Evolutionary conservation across 148 eudicot genomes (phyloP).

Genomic region (Simmondsia chinensis): DNA sequence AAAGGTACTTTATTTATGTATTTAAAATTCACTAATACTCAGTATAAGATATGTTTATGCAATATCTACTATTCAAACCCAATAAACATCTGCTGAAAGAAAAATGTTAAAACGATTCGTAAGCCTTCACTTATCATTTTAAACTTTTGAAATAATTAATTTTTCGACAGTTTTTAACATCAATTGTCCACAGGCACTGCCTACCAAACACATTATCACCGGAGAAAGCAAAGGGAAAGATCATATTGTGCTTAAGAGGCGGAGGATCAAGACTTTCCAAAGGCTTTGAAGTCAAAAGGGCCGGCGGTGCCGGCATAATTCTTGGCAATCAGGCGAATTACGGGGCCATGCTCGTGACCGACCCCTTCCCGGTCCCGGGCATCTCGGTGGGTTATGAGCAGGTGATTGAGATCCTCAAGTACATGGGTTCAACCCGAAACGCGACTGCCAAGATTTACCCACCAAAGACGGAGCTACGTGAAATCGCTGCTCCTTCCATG

Average conservation of each 20-base stretch:
- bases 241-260: constrained; percentile 75
- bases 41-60: too few relatives aligned
- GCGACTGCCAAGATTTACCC: constrained; percentile 53
- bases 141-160: neutral
- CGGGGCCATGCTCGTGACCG: constrained; percentile 38
- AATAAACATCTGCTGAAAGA: too few relatives aligned
- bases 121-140: too few relatives aligned
- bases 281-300: constrained; percentile 71
- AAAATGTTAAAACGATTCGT: too few relatives aligned
- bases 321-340: constrained; percentile 33
- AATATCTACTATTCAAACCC: too few relatives aligned
- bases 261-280: constrained; percentile 59
- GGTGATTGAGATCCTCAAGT: constrained; percentile 33
- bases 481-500: constrained; percentile 65
- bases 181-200: constrained; percentile 80
- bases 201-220: constrained; percentile 55
- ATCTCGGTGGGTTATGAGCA: constrained; percentile 43
- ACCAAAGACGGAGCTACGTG: constrained; percentile 29
- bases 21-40: too few relatives aligned
- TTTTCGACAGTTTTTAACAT: too few relatives aligned
- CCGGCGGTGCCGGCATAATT: constrained; percentile 64
- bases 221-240: constrained; percentile 49
- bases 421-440: constrained; percentile 40
- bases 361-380: constrained; percentile 76
- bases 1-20: too few relatives aligned